Base-by-base conservation (phyloP, 2,329 filamentous ascomycete species). In the Fusarium chlamydosporum region DNA sequence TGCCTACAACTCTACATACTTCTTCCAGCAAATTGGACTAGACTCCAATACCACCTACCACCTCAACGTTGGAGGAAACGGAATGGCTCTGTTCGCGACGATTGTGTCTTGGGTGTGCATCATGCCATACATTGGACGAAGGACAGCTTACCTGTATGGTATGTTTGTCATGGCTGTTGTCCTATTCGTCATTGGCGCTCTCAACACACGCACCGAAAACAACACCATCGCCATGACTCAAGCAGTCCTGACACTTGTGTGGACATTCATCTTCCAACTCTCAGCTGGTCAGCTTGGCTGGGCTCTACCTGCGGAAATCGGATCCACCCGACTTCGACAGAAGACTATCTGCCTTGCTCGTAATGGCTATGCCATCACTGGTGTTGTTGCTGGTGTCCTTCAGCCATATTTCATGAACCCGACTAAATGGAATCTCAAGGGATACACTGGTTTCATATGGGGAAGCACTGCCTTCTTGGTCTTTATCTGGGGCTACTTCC, bases 141-240 rank as follows among this genome's bases (percentile, higher is more conserved):
- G 82, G 5, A 79, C 76, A 1, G 76, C 84, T 5, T 82, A 86
- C 54, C 75, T 84, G 23, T 73, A 72, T 26, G 84, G 84, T n/a
- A 79, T 83, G 34, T 78, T 79, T 4, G 72, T 76, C 26, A 78
- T 86, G 79, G 68, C 73, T 56, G 3, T 67, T 35, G 75, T 78
- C 0, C 76, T 83, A 3, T 79, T 82, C 12, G 71, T 79, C 18
- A 78, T 86, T n/a, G 78, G 83, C 0, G 67, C 81, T 3, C 76
- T 85, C 51, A 82, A 79, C 56, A 79, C 77, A 0, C 76, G 52
- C 15, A 75, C 71, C 13, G 58, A 60, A 75, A 67, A 71, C 10
- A 27, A 72, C 20, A 29, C 54, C 7, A 56, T 74, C 27, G 72
- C 74, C 13, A 82, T 81, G 59, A 57, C 75, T 0, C 79, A 81